Evolutionary conservation across 371 early-diverging fungal genomes (phyloP).

Genomic region (Lichtheimia corymbifera): DNA sequence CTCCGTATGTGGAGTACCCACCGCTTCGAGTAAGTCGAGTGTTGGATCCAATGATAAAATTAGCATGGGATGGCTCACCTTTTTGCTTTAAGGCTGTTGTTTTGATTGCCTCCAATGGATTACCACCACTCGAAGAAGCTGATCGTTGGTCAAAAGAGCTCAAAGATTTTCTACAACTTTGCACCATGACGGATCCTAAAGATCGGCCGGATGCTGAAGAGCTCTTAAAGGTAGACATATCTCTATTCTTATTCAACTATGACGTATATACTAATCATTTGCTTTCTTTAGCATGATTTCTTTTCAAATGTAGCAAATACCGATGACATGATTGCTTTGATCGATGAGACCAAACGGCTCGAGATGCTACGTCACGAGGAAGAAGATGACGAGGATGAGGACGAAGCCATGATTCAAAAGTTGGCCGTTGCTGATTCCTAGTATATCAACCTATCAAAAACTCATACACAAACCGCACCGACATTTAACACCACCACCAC

Average conservation of each 20-base stretch:
- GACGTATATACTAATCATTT: not conserved
- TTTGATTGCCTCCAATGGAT: constrained; percentile 64
- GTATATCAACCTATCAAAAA: not conserved
- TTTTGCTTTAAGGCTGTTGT: constrained; percentile 53
- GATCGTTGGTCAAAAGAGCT: constrained; percentile 54
- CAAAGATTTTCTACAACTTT: constrained; percentile 53
- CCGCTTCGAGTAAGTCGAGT: constrained; percentile 55
- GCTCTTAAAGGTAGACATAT: constrained; percentile 36
- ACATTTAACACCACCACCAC: not conserved
- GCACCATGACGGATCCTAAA: constrained; percentile 30
- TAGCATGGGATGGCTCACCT: not conserved
- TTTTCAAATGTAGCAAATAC: constrained; percentile 30
- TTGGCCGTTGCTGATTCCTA: constrained; percentile 17
- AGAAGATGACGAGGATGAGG: constrained; percentile 20
- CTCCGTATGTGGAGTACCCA: constrained; percentile 72
- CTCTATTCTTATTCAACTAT: not conserved
- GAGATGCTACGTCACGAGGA: constrained; percentile 22
- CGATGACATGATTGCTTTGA: constrained; percentile 24
- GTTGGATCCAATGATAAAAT: not conserved
- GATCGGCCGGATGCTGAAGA: constrained; percentile 41
- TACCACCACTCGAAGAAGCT: constrained; percentile 55
- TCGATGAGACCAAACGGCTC: constrained; percentile 23
- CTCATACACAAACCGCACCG: not conserved
- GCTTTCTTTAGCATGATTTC: constrained; percentile 35
- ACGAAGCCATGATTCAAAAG: constrained; percentile 14